Base-by-base conservation (phyloP, 331 rosid species). In the Telfairia occidentalis region DNA sequence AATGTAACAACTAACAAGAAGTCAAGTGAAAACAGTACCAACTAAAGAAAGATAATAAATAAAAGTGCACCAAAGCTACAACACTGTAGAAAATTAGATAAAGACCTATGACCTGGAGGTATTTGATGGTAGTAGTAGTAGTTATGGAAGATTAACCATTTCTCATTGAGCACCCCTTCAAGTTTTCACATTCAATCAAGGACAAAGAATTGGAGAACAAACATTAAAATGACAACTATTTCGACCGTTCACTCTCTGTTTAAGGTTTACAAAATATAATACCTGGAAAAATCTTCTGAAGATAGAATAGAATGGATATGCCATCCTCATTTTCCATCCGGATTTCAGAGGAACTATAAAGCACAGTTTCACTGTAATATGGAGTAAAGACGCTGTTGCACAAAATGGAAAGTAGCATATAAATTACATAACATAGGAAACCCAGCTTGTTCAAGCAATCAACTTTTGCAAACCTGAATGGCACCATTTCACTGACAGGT, bases 271-370 rank as follows among this genome's bases (percentile, higher is more conserved):
- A 46, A 70, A 45, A 70, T 46, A 26, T 26, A 16, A 58, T 91
- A 94, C 96, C 98, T 79, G 98, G 98, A 90, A 88, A 94, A 80
- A 94, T 91, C 88, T 94, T 94, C 84, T 94, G 98, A 49, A 94
- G 96, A 84, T 94, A 94, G 88, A 94, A 94, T 79, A 94, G 85
- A 81, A 76, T 81, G 74, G 96, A 90, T 77, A 94, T 87, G 77
- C 98, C 98, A 85, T 94, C 98, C 83, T 94, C 98, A 43, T 94
- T 94, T 87, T 94, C 98, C 80, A 80, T 84, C 66, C 85, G 84
- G 86, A 94, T 81, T 77, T 94, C 96, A 0, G 96, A 88, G 63
- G 86, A 83, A 76, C 97, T 86, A 81, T 94, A 94, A n/a, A 94
- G 89, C 73, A 94, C 98, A 30, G 98, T 94, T 86, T 94, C 98